phyloP scores from a whole-genome alignment of 108 stramenopile species.

The Schizochytrium sp. region DNA sequence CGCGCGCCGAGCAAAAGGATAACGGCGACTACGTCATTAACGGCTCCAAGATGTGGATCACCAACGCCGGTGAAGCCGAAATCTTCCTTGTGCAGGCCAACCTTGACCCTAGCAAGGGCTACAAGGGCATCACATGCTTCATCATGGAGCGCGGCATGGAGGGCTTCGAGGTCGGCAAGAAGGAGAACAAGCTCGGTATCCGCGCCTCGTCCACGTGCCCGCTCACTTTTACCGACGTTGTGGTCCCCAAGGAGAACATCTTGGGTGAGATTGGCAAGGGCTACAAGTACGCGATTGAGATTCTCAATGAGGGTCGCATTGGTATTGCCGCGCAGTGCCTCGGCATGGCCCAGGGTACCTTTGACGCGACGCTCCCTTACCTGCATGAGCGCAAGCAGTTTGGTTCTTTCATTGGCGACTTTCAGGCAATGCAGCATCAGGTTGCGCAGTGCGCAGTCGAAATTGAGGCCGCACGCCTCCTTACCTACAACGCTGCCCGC shows the following conservation, averaged over 20 bases:
- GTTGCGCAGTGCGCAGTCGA: conserved; percentile 81
- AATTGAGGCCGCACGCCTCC: conserved; percentile 76
- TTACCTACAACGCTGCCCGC: conserved; percentile 83
- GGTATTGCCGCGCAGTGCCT: conserved; percentile 84
- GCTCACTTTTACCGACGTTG: conserved; percentile 70
- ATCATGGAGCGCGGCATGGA: conserved; percentile 71
- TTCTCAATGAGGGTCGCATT: conserved; percentile 90
- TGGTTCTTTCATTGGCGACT: conserved; percentile 68
- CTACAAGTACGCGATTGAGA: conserved; percentile 86
- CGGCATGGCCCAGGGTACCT: conserved; percentile 82
- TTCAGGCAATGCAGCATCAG: conserved; percentile 85
- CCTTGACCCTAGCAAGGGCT: conserved; percentile 62
- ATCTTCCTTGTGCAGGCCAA: conserved; percentile 86
- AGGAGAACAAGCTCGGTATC: conserved; percentile 82
- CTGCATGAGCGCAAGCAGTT: conserved; percentile 80
- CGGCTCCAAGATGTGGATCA: conserved; percentile 87
- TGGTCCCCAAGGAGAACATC: conserved; percentile 60
- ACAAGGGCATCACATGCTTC: conserved; percentile 91
- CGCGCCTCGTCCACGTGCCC: conserved; percentile 82
- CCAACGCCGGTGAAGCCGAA: conserved; percentile 73
- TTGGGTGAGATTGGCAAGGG: conserved; percentile 81
- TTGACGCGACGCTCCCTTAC: conserved; percentile 79
- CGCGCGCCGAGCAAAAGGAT: conserved; percentile 53
- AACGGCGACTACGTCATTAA: conserved; percentile 73
- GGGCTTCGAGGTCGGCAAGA: conserved; percentile 68